Base-by-base conservation (phyloP, 805 yeast species). In the Zygoascus bituminiphila region DNA sequence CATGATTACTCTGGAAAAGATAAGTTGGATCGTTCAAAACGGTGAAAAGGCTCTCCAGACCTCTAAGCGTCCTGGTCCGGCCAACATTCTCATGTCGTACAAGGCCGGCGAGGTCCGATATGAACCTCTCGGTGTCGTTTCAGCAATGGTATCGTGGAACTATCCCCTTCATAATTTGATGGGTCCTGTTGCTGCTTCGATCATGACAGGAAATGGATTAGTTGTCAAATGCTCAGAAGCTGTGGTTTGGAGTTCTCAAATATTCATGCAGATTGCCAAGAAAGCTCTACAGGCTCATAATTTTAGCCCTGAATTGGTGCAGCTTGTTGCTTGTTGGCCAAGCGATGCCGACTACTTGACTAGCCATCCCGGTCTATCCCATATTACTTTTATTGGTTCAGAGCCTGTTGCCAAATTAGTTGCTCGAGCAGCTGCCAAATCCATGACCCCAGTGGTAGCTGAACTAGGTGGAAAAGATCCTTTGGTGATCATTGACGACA, bases 381-480 rank as follows among this genome's bases (percentile, higher is more conserved):
- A 93, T 65, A 78, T 93, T 54, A 93, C 98, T 0, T 93, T 93
- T 61, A 93, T 93, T 60, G 98, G 98, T 4, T 86, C 96, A n/a
- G 79, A 85, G 53, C 89, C 91, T 1, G 95, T 93, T 22, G 97
- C 98, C 3, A 78, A 79, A 51, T 96, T 93, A 14, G 47, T 44
- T n/a, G 82, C 84, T 33, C 74, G 72, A 42, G 85, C 89, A 38
- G 97, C 98, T 1, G 76, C 96, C 41, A 78, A 78, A 51, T 75
- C 85, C n/a, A 71, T 93, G 58, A 91, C 96, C 0, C 99, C 98
- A 0, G 88, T 91, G 39, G 97, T 91, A 20, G 89, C 88, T 8
- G 99, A 93, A 65, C 73, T 93, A 33, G 99, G 99, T 33, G 99
- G 99, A 19, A 93, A 93, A 60, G 99, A 93, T 64, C 84, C 97